Evolutionary conservation across 139 green algal species (phyloP), one percentile per base, ranked within the genome.

Genomic region (Tetratostichococcus sp.): DNA sequence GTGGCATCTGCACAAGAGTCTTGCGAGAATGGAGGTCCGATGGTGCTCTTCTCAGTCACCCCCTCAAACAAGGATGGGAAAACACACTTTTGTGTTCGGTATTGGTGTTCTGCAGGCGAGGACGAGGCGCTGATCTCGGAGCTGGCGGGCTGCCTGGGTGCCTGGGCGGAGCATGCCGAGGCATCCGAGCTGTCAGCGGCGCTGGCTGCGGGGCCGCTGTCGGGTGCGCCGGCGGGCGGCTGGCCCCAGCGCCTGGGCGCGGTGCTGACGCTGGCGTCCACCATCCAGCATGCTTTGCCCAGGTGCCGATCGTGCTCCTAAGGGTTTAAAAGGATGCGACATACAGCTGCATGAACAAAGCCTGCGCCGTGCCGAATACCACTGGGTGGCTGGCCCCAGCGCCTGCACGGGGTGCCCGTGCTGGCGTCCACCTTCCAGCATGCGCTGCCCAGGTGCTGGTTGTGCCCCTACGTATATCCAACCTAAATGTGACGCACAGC

Each of bases 121-220:
- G 80, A 88, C 69, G 83, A 89, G 67, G 76, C 35, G 14, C n/a
- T 84, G 32, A 43, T 77, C 1, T 32, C 14, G 4, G 70, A 34
- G 22, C 57, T 82, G 58, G 83, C 83, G 23, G 67, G 30, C 30
- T 77, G 81, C 43, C 70, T 84, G 23, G 84, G 86, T 35, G 50
- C 66, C 26, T 84, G 68, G 30, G 74, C 77, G 43, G 70, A 62
- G 65, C 74, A 79, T 73, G 83, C 73, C 42, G 58, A 35, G 4
- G 23, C 73, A 1, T 62, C 67, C 39, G 80, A 86, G 68, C 71
- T 83, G 23, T 42, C 69, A 1, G 23, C 30, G 1, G 35, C 86
- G 57, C 73, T 93, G 71, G 39, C 75, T 43, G 69, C 65, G 19
- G 86, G 78, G 30, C 73, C 79, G 30, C 75, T 91, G 70, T 77